Evolutionary conservation across 306 rosid genomes (phyloP), one percentile per base, ranked within the genome.

Genomic region (Leucaena leucocephala): DNA sequence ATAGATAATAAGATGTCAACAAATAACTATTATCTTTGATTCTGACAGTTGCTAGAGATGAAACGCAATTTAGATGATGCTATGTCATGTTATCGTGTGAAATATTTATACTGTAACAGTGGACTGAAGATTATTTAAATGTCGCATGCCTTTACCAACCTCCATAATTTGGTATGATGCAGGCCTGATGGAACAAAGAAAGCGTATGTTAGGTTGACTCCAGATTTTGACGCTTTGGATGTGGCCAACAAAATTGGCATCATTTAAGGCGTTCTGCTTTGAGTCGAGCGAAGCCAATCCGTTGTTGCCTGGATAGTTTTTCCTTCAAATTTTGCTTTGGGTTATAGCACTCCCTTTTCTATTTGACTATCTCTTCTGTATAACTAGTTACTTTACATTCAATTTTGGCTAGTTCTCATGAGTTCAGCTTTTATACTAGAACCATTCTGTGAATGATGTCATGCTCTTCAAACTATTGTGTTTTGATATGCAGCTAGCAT

Each of bases 101-200:
- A 21, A 22, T 58, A 4, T 27, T 58, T 22, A 10, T 58, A 14
- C 5, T 21, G 10, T 3, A 5, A 33, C 38, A 10, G 14, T 27
- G 59, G 22, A 5, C 21, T 35, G 40, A 7, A 64, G 33, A 13
- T 43, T 39, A 42, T 22, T 48, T 21, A 19, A 4, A 71, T 27
- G 38, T 4, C 3, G 65, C 16, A 22, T 19, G 17, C 6, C 49
- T 75, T 59, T 58, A 35, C 55, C 48, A 71, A 82, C 76, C 16
- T 9, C 40, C 8, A 50, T 5, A 8, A 42, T 55, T 40, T 16
- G 12, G 12, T 55, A 14, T 38, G 71, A 22, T 84, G 84, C 90
- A 94, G 97, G 91, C 97, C 98, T 0, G 97, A 94, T 79, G 97
- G 96, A 80, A 92, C 96, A 0, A 94, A 94, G 96, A 94, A 90